Conservation (phyloP, 371 early-diverging fungal genomes). For the Syncephalastrum monosporum region DNA sequence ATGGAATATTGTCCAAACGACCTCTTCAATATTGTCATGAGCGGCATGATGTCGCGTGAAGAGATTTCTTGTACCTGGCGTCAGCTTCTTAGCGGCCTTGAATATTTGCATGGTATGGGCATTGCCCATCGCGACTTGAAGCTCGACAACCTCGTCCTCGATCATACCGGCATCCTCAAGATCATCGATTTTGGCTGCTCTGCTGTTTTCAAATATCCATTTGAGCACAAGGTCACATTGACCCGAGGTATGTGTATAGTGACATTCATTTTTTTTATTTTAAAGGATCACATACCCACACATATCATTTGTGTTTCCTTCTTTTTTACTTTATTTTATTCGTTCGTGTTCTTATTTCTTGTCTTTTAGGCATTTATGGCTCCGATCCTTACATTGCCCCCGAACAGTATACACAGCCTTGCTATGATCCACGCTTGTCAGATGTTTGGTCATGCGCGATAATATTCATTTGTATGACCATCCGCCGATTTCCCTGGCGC, state of each 20-base stretch:
- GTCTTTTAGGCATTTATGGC: constrained; percentile 67
- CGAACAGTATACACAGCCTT: constrained; percentile 68
- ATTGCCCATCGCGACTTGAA: constrained; percentile 89
- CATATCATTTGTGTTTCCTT: too few relatives aligned
- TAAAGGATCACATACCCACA: too few relatives aligned
- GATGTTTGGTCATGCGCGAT: constrained; percentile 84
- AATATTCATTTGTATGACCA: constrained; percentile 74
- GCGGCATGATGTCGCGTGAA: constrained; percentile 62
- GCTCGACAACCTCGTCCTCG: constrained; percentile 83
- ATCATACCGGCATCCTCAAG: constrained; percentile 72
- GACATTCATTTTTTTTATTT: too few relatives aligned
- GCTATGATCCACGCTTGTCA: constrained; percentile 67
- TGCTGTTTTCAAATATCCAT: constrained; percentile 74
- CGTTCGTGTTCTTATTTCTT: constrained; percentile 6
- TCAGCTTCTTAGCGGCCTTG: constrained; percentile 75
- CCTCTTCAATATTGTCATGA: constrained; percentile 70
- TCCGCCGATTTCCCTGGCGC: constrained; percentile 76
- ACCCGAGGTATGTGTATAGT: constrained; percentile 51
- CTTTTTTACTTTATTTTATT: background rate
- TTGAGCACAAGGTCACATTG: constrained; percentile 52
- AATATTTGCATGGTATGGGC: constrained; percentile 71
- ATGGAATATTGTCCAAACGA: constrained; percentile 85
- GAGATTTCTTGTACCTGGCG: constrained; percentile 72
- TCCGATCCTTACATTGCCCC: constrained; percentile 93
- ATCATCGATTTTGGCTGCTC: constrained; percentile 94